These are phyloP conservation scores for Leccinum sublutescens DNA, from an alignment of 768 basidiomycete species.

Conservation along the genomic window DNA sequence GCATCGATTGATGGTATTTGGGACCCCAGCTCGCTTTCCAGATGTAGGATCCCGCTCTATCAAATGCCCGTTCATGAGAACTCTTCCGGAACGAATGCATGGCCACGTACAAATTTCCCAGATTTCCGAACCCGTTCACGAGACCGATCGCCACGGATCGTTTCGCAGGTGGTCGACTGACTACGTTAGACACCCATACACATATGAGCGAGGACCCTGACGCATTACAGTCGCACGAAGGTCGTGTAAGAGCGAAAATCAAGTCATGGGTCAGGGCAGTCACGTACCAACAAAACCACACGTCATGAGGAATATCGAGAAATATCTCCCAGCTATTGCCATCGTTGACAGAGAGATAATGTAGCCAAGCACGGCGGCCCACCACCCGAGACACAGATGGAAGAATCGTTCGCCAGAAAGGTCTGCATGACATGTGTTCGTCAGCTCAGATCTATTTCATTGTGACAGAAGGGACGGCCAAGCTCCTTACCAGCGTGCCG, in stretches of 20 bases:
- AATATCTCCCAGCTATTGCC: not conserved
- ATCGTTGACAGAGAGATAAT: not conserved
- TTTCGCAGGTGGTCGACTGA: not conserved
- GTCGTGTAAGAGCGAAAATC: not conserved
- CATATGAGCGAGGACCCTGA: not conserved
- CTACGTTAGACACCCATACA: not conserved
- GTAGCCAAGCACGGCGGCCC: not conserved
- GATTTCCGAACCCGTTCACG: not conserved
- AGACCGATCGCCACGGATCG: not conserved
- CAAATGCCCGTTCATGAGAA: not conserved
- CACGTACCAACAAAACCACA: not conserved
- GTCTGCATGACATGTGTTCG: not conserved
- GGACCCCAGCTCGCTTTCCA: not conserved
- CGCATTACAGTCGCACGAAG: not conserved
- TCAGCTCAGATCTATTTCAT: not conserved
- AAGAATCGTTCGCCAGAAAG: not conserved
- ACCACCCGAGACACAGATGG: not conserved
- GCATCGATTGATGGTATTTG: not conserved
- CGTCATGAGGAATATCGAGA: not conserved
- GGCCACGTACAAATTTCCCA: not conserved
- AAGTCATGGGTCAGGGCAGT: not conserved
- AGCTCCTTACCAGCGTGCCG: slow-evolving; percentile 48
- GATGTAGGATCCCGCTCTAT: not conserved
- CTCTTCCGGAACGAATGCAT: not conserved
- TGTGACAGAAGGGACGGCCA: not conserved